These are phyloP conservation scores for Colletotrichum truncatum DNA, from an alignment of 2,329 filamentous ascomycete genomes.

Conservation along the genomic window DNA sequence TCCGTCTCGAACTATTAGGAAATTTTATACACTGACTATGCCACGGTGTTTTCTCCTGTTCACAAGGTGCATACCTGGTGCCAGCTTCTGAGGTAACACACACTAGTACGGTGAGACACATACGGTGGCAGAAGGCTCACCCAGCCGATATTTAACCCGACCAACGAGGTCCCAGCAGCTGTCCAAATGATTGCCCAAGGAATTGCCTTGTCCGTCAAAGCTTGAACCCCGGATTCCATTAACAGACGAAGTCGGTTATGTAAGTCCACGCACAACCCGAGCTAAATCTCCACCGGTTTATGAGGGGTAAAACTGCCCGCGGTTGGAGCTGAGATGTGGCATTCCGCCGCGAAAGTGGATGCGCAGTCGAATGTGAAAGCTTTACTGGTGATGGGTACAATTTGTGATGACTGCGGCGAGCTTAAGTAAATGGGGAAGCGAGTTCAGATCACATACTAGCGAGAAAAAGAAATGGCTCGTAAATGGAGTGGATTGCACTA, in stretches of 20 bases:
- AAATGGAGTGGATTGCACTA: slow-evolving; percentile 18
- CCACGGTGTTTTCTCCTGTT: neutral
- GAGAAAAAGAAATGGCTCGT: neutral
- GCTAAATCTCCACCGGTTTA: slow-evolving; percentile 23
- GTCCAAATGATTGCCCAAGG: neutral
- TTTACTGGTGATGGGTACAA: neutral
- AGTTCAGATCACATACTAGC: neutral
- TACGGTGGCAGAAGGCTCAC: neutral
- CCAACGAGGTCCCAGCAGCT: neutral
- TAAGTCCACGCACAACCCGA: slow-evolving; percentile 12
- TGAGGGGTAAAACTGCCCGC: neutral
- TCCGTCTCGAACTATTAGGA: too few relatives aligned
- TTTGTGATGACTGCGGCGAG: neutral
- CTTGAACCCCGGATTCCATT: slow-evolving; percentile 19
- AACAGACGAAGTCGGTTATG: slow-evolving; percentile 19
- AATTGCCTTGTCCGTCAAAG: slow-evolving; percentile 19
- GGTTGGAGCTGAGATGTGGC: neutral
- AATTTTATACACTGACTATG: neutral
- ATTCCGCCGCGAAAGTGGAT: neutral
- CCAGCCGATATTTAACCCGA: slow-evolving; percentile 15
- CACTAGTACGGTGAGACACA: neutral
- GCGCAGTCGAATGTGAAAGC: neutral
- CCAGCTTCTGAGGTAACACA: neutral
- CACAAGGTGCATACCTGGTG: neutral
- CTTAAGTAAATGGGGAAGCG: neutral